Evolutionary conservation across 129 eudicot genomes (phyloP).

Genomic region (Lactuca saligna): DNA sequence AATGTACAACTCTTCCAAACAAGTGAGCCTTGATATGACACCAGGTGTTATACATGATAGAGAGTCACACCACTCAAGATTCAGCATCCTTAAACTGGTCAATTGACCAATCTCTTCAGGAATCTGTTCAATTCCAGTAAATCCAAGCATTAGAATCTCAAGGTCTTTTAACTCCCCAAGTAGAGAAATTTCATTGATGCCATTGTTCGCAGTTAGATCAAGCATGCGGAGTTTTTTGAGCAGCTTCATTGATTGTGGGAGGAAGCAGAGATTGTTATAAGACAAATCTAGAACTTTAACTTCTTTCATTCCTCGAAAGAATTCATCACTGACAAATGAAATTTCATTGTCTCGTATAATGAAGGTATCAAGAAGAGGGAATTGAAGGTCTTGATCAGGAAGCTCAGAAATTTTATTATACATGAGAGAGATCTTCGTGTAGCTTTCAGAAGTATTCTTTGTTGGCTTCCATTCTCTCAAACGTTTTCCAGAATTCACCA

Average conservation of each 20-base stretch:
- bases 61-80: no score
- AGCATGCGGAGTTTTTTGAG: constrained; percentile 1
- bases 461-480: constrained; percentile 17
- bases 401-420: neutral
- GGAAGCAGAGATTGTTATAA: no score
- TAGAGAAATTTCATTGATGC: constrained; percentile 1
- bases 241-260: constrained; percentile 1
- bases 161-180: neutral
- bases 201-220: neutral
- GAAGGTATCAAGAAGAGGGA: neutral
- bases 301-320: constrained; percentile 7
- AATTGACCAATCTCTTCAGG: constrained; percentile 6
- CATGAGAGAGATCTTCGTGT: constrained; percentile 24
- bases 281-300: neutral
- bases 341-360: neutral
- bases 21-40: neutral
- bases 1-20: constrained; percentile 1
- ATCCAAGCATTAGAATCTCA: neutral
- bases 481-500: constrained; percentile 1
- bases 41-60: no score
- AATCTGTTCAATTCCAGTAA: neutral
- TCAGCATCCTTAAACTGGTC: no score
- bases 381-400: constrained; percentile 1
- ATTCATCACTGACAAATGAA: neutral
- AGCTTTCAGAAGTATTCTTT: neutral